Evolutionary conservation across 106 monocot species (phyloP), one percentile per base, ranked within the genome.

Genomic region (Ottelia alismoides): DNA sequence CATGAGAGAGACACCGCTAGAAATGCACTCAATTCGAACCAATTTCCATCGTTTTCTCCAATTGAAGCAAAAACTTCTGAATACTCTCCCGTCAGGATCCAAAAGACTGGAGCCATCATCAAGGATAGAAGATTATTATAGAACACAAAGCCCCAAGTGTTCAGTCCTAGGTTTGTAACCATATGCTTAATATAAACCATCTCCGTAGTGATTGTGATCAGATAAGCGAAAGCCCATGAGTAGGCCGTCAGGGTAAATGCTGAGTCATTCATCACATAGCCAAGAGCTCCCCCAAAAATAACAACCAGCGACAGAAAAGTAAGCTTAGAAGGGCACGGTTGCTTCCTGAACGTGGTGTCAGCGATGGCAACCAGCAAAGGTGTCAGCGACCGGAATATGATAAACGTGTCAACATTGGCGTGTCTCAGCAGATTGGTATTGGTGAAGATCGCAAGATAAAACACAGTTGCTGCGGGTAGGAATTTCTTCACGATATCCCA

Each of bases 161-260:
- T 88, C 25, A 88, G 54, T 20, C 74, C n/a, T n/a, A n/a, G n/a
- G n/a, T n/a, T n/a, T n/a, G n/a, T n/a, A n/a, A n/a, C n/a, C n/a
- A n/a, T n/a, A 57, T 83, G 83, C 64, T 88, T 88, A 18, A 88
- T 88, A 58, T 88, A 88, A 45, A 88, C 88, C 88, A 88, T 88
- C 52, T 88, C 82, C 9, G 88, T 83, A 0, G 83, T 83, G 40
- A 88, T 88, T 5, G 79, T 83, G 22, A 83, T 49, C 58, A 88
- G 53, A 62, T 88, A 88, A 55, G 82, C 76, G 18, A 83, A 18
- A 11, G 88, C 88, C 88, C 88, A 88, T 2, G 88, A 76, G 55
- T 88, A 88, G 1, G 83, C 88, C 0, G 83, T 76, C 46, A 88
- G 65, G 1, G 73, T 73, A 70, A 88, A 88, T 6, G 53, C 79